Base-by-base conservation (phyloP, 2,329 filamentous ascomycete genomes). In the Tolypocladium capitatum region DNA sequence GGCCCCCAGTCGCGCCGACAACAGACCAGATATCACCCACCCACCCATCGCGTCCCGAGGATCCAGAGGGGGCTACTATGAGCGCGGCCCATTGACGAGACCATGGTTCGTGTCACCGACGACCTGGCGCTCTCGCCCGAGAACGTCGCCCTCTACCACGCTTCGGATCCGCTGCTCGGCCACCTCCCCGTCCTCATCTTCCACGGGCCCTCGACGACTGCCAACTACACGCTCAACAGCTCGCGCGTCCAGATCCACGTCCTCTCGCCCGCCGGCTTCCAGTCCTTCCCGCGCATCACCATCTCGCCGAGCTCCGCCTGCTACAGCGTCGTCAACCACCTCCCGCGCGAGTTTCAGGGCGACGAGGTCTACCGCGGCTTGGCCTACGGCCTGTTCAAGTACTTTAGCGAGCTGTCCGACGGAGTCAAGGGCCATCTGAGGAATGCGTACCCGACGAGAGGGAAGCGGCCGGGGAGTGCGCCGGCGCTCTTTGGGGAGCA, bases 181-280 rank as follows among this genome's bases (percentile, higher is more conserved):
- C 78, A 90, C 68, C 74, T 89, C 52, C 81, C 90, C 46, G 74
- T 97, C 57, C 75, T 97, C 56, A 76, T 96, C 65, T 96, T 97
- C 74, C 87, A 96, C 65, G 91, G 91, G 14, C 80, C 89, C 16
- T 91, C 91, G 43, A 89, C 90, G 30, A 94, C 88, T 40, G 83
- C 86, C 59, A 94, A 94, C 68, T 85, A 84, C 55, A 87, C 81
- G 44, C 80, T 83, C 60, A 94, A 88, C 68, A 91, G 85, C 68
- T 96, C 91, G 53, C 85, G 92, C 65, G 90, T 97, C 56, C 91
- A 97, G 70, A 79, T 92, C 54, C 92, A 97, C 67, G 79, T 98
- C 66, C 87, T 94, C 69, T 86, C 86, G 51, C 81, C 88, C 2
- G 90, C 88, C 54, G 92, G 92, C 55, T 84, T 94, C 57, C 84